Conservation (phyloP, 495 filamentous ascomycete species). For the Ramalina peruviana region DNA sequence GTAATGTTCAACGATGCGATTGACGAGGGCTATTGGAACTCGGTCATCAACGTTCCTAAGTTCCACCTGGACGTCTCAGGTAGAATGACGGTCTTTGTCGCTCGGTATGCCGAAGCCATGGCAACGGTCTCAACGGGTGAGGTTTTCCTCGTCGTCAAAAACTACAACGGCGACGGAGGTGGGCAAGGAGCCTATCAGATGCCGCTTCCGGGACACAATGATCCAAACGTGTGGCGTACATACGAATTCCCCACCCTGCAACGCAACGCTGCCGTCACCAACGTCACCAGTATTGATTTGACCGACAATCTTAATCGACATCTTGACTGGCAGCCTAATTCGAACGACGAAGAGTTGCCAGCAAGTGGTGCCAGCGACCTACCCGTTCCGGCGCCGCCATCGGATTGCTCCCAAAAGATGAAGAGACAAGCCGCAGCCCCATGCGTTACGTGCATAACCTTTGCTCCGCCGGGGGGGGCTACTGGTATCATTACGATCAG, state of each 20-base stretch:
- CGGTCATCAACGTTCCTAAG: not conserved
- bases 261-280: not conserved
- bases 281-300: not conserved
- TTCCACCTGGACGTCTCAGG: not conserved
- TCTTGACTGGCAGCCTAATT: not conserved
- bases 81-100: not conserved
- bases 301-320: not conserved
- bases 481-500: not conserved
- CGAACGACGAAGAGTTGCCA: not conserved
- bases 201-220: not conserved
- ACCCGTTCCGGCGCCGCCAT: not conserved
- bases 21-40: not conserved
- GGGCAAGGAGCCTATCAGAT: not conserved
- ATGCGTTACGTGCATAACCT: not conserved
- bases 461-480: not conserved
- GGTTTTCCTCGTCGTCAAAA: not conserved
- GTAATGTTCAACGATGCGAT: slow-evolving; percentile 3
- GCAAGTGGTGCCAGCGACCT: not conserved
- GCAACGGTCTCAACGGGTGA: not conserved
- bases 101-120: not conserved
- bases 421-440: not conserved
- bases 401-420: not conserved
- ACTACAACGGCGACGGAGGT: not conserved
- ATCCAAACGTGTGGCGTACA: not conserved
- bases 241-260: not conserved